Percentiles rank a stretch among this genome's conserved stretches.
phyloP scores from a whole-genome alignment of 768 basidiomycete species.

The Mycena venus region DNA sequence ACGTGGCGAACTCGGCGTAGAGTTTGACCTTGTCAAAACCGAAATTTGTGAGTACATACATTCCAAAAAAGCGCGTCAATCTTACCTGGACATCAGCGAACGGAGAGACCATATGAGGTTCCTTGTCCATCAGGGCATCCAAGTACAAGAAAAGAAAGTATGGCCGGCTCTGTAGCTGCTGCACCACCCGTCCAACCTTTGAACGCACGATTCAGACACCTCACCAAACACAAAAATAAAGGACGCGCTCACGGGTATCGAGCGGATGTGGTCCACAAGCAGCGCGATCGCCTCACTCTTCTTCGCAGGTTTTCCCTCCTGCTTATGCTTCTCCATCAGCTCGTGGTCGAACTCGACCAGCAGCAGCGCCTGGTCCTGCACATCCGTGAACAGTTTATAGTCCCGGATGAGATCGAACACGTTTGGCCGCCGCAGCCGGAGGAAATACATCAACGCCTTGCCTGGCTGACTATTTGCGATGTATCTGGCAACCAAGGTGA shows the following conservation, averaged over 20 bases:
- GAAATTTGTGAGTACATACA: neutral
- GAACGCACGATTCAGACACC: neutral
- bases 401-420: slow-evolving; percentile 96
- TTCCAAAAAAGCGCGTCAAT: neutral
- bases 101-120: slow-evolving; percentile 81
- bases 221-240: neutral
- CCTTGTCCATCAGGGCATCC: slow-evolving; percentile 90
- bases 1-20: slow-evolving; percentile 89
- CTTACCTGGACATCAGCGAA: slow-evolving; percentile 90
- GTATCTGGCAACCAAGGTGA: slow-evolving; percentile 67
- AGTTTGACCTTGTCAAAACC: slow-evolving; percentile 77
- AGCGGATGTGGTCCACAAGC: slow-evolving; percentile 94
- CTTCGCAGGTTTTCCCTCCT: slow-evolving; percentile 54
- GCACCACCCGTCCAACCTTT: slow-evolving; percentile 91
- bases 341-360: slow-evolving; percentile 97
- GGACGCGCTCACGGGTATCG: slow-evolving; percentile 85
- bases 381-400: slow-evolving; percentile 93
- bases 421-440: slow-evolving; percentile 87
- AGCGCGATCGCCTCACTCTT: slow-evolving; percentile 87
- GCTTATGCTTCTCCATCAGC: slow-evolving; percentile 71
- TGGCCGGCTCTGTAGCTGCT: slow-evolving; percentile 82
- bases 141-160: slow-evolving; percentile 94
- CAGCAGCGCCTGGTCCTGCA: slow-evolving; percentile 92
- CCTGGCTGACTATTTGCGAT: slow-evolving; percentile 91
- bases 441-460: slow-evolving; percentile 92